Conservation (phyloP, 441 rosid species). For the Codiaeum variegatum region DNA sequence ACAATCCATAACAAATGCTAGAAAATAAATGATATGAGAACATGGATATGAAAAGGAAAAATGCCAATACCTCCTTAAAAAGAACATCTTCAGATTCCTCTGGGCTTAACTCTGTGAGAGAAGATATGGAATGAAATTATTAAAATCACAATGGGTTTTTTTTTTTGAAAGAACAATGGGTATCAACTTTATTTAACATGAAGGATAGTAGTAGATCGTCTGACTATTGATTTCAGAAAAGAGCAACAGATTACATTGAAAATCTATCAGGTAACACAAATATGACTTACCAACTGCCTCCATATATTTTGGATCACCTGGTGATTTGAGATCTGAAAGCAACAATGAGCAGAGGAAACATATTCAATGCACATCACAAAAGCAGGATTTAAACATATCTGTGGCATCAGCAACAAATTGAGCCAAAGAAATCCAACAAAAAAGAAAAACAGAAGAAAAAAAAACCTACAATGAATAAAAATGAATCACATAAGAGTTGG, state of each 20-base stretch:
- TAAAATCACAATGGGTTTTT: constrained; percentile 10
- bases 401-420: not conserved
- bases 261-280: constrained; percentile 8
- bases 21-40: constrained; percentile 3
- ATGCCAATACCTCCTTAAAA: constrained; percentile 76
- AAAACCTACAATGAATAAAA: not conserved
- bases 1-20: not conserved
- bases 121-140: constrained; percentile 6
- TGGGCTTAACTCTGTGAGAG: constrained; percentile 70
- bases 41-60: constrained; percentile 19
- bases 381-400: not conserved
- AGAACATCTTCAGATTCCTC: constrained; percentile 99
- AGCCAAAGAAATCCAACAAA: not conserved
- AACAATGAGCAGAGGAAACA: constrained; percentile 17
- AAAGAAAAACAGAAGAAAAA: not conserved
- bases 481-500: not conserved
- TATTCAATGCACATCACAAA: not conserved
- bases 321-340: constrained; percentile 73
- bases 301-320: constrained; percentile 70
- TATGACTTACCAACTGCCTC: constrained; percentile 83
- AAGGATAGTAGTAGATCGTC: not conserved
- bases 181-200: not conserved
- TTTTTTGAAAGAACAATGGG: not conserved
- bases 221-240: not conserved
- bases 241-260: not conserved